These are phyloP conservation scores for Solanum dulcamara DNA, from an alignment of 257 asterid genomes.

Conservation along the genomic window DNA sequence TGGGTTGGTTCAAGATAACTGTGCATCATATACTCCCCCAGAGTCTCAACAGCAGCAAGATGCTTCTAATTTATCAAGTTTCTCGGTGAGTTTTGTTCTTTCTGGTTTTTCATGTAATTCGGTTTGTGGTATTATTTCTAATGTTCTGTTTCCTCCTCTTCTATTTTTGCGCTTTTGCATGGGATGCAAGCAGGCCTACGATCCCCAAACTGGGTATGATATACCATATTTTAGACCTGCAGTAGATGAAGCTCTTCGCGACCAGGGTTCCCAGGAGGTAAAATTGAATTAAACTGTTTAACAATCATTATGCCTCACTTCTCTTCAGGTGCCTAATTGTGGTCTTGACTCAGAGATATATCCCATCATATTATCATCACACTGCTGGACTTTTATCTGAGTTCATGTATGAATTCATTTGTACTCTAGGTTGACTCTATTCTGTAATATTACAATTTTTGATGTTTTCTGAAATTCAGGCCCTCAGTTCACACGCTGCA, in stretches of 20 bases:
- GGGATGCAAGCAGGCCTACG: constrained; percentile 55
- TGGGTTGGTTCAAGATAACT: constrained; percentile 48
- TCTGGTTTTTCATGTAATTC: neutral
- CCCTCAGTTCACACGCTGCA: constrained; percentile 36
- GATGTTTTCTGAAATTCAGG: constrained; percentile 26
- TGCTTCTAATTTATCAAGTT: constrained; percentile 53
- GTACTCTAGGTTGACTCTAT: neutral
- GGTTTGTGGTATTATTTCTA: neutral
- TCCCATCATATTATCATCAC: neutral
- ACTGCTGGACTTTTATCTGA: neutral
- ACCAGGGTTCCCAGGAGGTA: constrained; percentile 86
- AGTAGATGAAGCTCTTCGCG: constrained; percentile 65
- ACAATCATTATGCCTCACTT: neutral
- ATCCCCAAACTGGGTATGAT: constrained; percentile 75
- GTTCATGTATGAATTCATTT: neutral
- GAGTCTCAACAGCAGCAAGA: constrained; percentile 56
- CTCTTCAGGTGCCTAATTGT: neutral
- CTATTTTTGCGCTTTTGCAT: constrained; percentile 2
- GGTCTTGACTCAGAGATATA: neutral
- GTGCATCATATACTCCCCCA: constrained; percentile 45
- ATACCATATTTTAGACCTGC: constrained; percentile 67
- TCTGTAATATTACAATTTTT: neutral
- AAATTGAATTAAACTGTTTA: neutral
- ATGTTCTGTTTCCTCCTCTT: neutral
- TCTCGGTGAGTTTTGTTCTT: constrained; percentile 45